Base-by-base conservation (phyloP, 345 rosid genomes). In the Streptanthus diversifolius region DNA sequence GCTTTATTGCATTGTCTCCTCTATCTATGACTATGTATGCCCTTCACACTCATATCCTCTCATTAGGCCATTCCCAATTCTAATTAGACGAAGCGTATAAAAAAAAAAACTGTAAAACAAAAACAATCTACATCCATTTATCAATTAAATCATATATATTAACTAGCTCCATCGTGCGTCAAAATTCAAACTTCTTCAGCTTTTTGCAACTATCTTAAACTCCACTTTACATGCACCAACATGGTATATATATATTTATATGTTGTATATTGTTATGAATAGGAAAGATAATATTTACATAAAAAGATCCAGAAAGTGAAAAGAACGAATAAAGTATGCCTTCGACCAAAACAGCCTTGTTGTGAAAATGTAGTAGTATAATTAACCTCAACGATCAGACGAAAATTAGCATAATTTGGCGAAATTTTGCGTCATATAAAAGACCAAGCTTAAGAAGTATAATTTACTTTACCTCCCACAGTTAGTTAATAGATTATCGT, bases 41-140 rank as follows among this genome's bases (percentile, higher is more conserved):
- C 74, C 64, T 68, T 70, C 70, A 68, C 79, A 61, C 58, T 68
- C 79, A 18, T 25, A 29, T 68, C 68, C 55, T 74, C 45, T 9
- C 41, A 49, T 51, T 19, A 66, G 73, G 24, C 37, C 53, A 12
- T 59, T 58, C 73, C 68, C 73, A 74, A 14, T 40, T 49, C 48
- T 66, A 49, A 41, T 40, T 37, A 39, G 68, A 35, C 39, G 5
- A 60, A 59, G 5, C 62, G 36, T 74, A 6, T 66, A 54, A 48
- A 47, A 35, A 27, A 54, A 48, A 47, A 35, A 27, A 27, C 29
- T 27, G 29, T 27, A 27, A 27, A 27, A 2, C 39, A 35, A 35
- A 15, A 17, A 30, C 8, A 5, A 30, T 30, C 8, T 30, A 30
- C 4, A 29, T 3, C 4, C 30, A 29, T 29, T 45, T 17, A 18